Conservation (phyloP, 1,139 yeast species). For the Suhomyces bolitotheri region DNA sequence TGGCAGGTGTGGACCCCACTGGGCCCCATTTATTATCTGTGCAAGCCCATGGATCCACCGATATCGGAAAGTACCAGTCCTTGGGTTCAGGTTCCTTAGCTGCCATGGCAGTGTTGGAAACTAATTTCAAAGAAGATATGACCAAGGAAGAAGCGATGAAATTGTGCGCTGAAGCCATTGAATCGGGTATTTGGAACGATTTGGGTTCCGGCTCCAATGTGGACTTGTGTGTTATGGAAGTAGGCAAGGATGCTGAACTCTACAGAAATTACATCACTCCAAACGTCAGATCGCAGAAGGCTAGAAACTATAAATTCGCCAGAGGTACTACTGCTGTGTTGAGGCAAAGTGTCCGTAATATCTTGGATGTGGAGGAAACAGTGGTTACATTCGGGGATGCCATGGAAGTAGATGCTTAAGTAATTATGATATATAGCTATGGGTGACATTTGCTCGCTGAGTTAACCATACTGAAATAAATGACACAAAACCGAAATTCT, state of each 20-base stretch:
- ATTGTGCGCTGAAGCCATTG: slow-evolving; percentile 89
- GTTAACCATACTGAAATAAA: neutral
- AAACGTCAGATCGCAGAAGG: slow-evolving; percentile 79
- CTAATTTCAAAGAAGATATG: slow-evolving; percentile 78
- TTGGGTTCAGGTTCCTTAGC: slow-evolving; percentile 98
- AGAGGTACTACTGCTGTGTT: slow-evolving; percentile 91
- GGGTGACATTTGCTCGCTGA: neutral
- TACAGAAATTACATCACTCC: slow-evolving; percentile 89
- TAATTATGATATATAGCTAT: neutral
- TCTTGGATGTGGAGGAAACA: slow-evolving; percentile 73
- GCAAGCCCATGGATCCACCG: slow-evolving; percentile 98
- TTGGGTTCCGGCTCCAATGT: slow-evolving; percentile 98
- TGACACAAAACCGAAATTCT: slow-evolving; percentile 12
- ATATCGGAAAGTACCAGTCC: slow-evolving; percentile 88
- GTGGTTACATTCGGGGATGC: slow-evolving; percentile 50
- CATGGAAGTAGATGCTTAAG: slow-evolving; percentile 76
- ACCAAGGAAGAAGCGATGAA: slow-evolving; percentile 85
- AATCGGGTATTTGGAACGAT: slow-evolving; percentile 98
- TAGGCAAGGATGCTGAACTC: slow-evolving; percentile 81
- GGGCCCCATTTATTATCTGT: slow-evolving; percentile 91
- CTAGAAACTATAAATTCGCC: slow-evolving; percentile 75
- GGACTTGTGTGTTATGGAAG: slow-evolving; percentile 94
- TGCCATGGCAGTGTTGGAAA: slow-evolving; percentile 96
- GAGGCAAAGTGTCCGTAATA: slow-evolving; percentile 59
- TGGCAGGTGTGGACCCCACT: slow-evolving; percentile 96